Base-by-base conservation (phyloP, 2,329 filamentous ascomycete genomes). In the Lecanoromycetidae sp. region DNA sequence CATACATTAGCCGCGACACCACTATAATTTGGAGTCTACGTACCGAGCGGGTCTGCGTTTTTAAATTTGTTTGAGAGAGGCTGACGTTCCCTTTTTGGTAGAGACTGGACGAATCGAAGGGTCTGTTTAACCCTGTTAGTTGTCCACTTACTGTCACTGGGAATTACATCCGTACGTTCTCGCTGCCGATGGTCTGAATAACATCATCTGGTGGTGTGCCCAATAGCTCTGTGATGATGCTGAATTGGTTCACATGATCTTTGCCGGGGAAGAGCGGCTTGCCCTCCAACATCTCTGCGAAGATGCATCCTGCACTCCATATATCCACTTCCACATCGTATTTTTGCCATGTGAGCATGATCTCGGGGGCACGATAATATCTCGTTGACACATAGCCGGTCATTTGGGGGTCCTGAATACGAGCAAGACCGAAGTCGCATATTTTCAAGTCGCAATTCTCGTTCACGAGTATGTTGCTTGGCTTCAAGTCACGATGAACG, bases 271-370 rank as follows among this genome's bases (percentile, higher is more conserved):
- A 98, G 19, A 98, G 71, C 26, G 91, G 91, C 71, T 96, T 96
- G 63, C 91, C 91, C 70, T 95, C 90, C 50, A 98, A 76, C 91
- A 98, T 98, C 70, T 98, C 91, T 34, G 91, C 91, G 59, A 98
- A 96, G 63, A 98, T 98, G 69, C 91, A 98, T 52, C 91, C 91
- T 15, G 90, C 90, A 64, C 91, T 96, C 91, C 91, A 98, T 63
- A 98, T 94, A 64, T 98, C 91, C 49, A 98, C 91, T 70, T 96
- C 91, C 39, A 96, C 82, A 58, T 98, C 91, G 69, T 98, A 98
- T 71, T 98, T 98, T 73, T 98, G 91, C 91, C 91, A 98, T 55
- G 91, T 96, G 63, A 98, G 87, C 91, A 98, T 98, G 63, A 98
- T 98, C 68, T 98, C 91, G 15, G 91, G 91, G 7, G 91, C 91